A percentile compares a stretch with the other conserved stretches of the same genome.
phyloP scores from a whole-genome alignment of 2,329 filamentous ascomycete species.

The Hypoxylon sp. region DNA sequence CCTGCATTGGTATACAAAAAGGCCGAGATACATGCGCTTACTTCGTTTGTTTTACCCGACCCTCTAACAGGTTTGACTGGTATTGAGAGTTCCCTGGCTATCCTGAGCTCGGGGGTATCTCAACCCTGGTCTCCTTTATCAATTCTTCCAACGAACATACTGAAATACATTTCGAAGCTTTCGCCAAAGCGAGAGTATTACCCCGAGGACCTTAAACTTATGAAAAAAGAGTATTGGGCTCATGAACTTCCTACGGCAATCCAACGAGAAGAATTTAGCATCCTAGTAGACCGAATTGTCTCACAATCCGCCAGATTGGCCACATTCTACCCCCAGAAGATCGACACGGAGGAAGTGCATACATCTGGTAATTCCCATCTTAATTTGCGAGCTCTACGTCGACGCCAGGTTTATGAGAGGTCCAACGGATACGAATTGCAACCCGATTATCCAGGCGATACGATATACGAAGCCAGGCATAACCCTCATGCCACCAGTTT shows the following conservation, averaged over 20 bases:
- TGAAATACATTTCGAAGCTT: slow-evolving; percentile 51
- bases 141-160: not conserved
- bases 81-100: slow-evolving; percentile 70
- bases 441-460: slow-evolving; percentile 26
- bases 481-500: slow-evolving; percentile 28
- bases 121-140: slow-evolving; percentile 64
- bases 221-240: slow-evolving; percentile 58
- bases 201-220: slow-evolving; percentile 53
- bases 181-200: slow-evolving; percentile 56
- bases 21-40: slow-evolving; percentile 72
- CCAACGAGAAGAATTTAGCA: slow-evolving; percentile 58
- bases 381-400: slow-evolving; percentile 40
- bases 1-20: slow-evolving; percentile 69
- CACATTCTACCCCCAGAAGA: slow-evolving; percentile 35
- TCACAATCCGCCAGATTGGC: slow-evolving; percentile 52
- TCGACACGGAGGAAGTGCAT: not conserved
- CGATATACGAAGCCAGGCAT: slow-evolving; percentile 44
- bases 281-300: slow-evolving; percentile 52
- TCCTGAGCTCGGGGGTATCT: slow-evolving; percentile 64
- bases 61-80: slow-evolving; percentile 71
- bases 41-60: slow-evolving; percentile 71
- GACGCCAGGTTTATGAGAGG: slow-evolving; percentile 53
- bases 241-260: slow-evolving; percentile 51
- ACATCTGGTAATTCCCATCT: slow-evolving; percentile 42
- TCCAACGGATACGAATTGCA: slow-evolving; percentile 14